Base-by-base conservation (phyloP, 805 yeast species). In the Alloascoidea africana region DNA sequence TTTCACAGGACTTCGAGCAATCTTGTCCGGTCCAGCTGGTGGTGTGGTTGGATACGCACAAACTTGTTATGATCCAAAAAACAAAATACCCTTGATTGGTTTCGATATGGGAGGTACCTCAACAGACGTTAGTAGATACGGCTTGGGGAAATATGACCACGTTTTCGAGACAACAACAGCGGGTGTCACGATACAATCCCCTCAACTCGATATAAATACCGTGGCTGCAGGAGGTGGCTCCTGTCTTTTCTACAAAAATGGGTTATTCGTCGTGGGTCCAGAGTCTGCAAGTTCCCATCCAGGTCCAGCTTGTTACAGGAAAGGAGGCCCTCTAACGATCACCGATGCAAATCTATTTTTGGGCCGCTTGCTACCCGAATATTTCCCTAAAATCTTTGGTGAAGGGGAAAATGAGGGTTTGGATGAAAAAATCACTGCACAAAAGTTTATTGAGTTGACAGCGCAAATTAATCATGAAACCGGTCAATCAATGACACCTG, bases 11-110 rank as follows among this genome's bases (percentile, higher is more conserved):
- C 62, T 89, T 27, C 69, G 75, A 46, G 94, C 97, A 3, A 81
- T 89, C 36, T 58, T 89, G 27, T 84, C 96, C 1, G 97, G 97
- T 2, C 97, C 97, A 2, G 97, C 97, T 5, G 97, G 97, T 30
- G 97, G 97, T 36, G 94, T 89, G 41, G 96, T 89, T 23, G 97
- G 97, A 0, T 83, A 75, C 48, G 83, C 95, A 0, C 68, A 73
- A 38, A 87, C 97, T 0, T 82, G 94, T 43, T 84, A 66, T 52
- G 65, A 73, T 42, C 56, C 59, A 1, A 49, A 57, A n/a, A 68
- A 68, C 39, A 56, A 59, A 8, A 65, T 68, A 16, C 86, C 94
- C 0, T 62, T 80, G 35, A 69, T 83, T 40, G 93, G 91, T 0
- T 80, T 83, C 46, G 94, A 83, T 55, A 81, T 83, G 87, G 94